Percentiles rank a stretch among this genome's conserved stretches.
Evolutionary conservation across 2,329 filamentous ascomycete genomes (phyloP).

Genomic region (Claviceps arundinis): DNA sequence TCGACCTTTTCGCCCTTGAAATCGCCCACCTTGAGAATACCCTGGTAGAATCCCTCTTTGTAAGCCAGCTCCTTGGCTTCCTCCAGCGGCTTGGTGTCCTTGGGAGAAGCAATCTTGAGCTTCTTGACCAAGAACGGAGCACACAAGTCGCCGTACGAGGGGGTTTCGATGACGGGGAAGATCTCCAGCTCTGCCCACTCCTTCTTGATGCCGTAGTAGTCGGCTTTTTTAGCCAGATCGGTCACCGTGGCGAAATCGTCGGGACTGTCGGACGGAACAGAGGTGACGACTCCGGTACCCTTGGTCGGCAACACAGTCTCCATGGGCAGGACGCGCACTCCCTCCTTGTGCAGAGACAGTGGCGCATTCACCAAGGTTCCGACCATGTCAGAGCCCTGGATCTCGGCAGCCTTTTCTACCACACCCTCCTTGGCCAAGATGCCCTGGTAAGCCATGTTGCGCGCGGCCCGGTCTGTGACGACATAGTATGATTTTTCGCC

Average conservation of each 20-base stretch:
- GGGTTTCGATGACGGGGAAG: conserved; percentile 77
- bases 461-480: conserved; percentile 70
- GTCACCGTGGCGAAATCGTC: conserved; percentile 86
- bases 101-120: conserved; percentile 92
- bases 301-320: conserved; percentile 84
- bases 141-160: conserved; percentile 72
- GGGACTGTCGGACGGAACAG: conserved; percentile 82
- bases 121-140: conserved; percentile 77
- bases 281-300: conserved; percentile 93
- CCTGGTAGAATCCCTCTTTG: conserved; percentile 96
- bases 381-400: conserved; percentile 67
- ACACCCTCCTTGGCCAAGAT: conserved; percentile 67
- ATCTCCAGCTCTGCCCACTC: conserved; percentile 93
- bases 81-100: conserved; percentile 76
- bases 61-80: conserved; percentile 95
- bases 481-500: conserved; percentile 71
- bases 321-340: conserved; percentile 88
- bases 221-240: conserved; percentile 87
- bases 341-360: conserved; percentile 69
- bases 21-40: conserved; percentile 75
- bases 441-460: conserved; percentile 94
- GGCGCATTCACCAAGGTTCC: conserved; percentile 86
- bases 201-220: conserved; percentile 91
- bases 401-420: conserved; percentile 59
- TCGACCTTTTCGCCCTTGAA: conserved; percentile 81